A percentile compares a stretch with the other conserved stretches of the same genome.
Conservation (phyloP, 192 early-diverging fungal species). For the Pilobolus umbonatus region DNA sequence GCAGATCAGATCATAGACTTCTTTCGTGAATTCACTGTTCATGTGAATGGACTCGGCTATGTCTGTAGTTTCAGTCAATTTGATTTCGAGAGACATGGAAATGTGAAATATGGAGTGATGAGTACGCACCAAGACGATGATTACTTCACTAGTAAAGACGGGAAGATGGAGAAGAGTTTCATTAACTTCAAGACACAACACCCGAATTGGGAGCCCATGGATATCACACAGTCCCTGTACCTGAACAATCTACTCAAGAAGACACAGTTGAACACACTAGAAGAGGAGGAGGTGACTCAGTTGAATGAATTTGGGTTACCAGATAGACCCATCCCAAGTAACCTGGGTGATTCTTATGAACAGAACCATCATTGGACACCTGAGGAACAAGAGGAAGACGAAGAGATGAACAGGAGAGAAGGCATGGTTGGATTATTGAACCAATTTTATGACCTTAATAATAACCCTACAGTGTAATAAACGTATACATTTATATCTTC, state of each 20-base stretch:
- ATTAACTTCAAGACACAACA: conserved; percentile 87
- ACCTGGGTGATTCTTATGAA: conserved; percentile 22
- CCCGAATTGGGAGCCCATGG: conserved; percentile 88
- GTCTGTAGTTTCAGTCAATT: conserved; percentile 97
- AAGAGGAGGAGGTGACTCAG: background rate
- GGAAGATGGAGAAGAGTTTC: conserved; percentile 98
- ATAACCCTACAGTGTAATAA: conserved; percentile 15
- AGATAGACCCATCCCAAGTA: conserved; percentile 24
- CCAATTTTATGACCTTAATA: conserved; percentile 53
- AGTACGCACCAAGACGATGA: conserved; percentile 47
- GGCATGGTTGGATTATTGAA: conserved; percentile 50
- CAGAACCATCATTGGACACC: conserved; percentile 6
- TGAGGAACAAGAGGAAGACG: conserved; percentile 14
- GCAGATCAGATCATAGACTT: conserved; percentile 86
- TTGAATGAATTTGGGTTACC: conserved; percentile 15
- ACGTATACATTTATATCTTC: too few relatives aligned
- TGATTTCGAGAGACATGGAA: conserved; percentile 89
- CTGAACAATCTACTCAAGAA: conserved; percentile 43
- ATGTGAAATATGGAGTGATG: conserved; percentile 81
- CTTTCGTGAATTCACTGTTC: conserved; percentile 91
- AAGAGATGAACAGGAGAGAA: conserved; percentile 4
- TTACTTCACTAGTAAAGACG: conserved; percentile 71
- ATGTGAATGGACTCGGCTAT: conserved; percentile 86
- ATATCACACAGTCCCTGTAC: conserved; percentile 76
- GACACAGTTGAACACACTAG: conserved; percentile 15